phyloP scores from a whole-genome alignment of 2,329 filamentous ascomycete species.

The Fusarium agapanthi region DNA sequence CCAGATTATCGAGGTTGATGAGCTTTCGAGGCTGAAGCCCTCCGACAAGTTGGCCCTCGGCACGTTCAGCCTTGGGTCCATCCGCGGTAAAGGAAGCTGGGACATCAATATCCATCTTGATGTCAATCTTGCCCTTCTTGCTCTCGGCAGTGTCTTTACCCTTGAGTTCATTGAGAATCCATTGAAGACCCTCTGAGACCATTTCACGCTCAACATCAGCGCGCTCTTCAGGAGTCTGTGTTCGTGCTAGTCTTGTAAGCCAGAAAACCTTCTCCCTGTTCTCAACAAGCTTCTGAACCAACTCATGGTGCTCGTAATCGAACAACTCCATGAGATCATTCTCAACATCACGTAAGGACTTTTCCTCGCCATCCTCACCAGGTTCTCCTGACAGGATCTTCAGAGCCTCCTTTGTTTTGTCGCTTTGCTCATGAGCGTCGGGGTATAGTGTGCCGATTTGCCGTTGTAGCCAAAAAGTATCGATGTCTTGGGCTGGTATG shows the following conservation, averaged over 20 bases:
- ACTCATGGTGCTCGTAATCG: conserved; percentile 93
- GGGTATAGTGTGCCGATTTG: conserved; percentile 89
- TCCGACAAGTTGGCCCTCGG: conserved; percentile 76
- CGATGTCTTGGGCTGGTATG: conserved; percentile 87
- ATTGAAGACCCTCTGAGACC: conserved; percentile 84
- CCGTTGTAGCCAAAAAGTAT: conserved; percentile 96
- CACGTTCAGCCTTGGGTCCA: conserved; percentile 61
- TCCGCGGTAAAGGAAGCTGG: conserved; percentile 65
- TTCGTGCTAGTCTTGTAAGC: conserved; percentile 87
- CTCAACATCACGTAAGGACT: conserved; percentile 89
- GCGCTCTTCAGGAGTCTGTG: conserved; percentile 80
- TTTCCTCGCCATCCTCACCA: conserved; percentile 81
- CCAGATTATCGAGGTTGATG: conserved; percentile 93
- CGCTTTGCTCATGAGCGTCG: conserved; percentile 91
- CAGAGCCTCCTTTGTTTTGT: conserved; percentile 87
- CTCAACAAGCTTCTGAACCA: conserved; percentile 88
- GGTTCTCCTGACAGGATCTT: conserved; percentile 81
- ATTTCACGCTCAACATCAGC: conserved; percentile 88
- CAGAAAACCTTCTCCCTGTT: conserved; percentile 96
- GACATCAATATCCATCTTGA: conserved; percentile 94
- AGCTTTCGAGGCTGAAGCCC: conserved; percentile 86
- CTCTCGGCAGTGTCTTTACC: conserved; percentile 72
- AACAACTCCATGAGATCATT: conserved; percentile 99
- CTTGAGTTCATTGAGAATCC: conserved; percentile 87
- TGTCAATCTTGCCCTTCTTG: conserved; percentile 76